Percentiles rank a stretch among this genome's conserved stretches.
Conservation (phyloP, 257 asterid genomes). For the Handroanthus guayacan region DNA sequence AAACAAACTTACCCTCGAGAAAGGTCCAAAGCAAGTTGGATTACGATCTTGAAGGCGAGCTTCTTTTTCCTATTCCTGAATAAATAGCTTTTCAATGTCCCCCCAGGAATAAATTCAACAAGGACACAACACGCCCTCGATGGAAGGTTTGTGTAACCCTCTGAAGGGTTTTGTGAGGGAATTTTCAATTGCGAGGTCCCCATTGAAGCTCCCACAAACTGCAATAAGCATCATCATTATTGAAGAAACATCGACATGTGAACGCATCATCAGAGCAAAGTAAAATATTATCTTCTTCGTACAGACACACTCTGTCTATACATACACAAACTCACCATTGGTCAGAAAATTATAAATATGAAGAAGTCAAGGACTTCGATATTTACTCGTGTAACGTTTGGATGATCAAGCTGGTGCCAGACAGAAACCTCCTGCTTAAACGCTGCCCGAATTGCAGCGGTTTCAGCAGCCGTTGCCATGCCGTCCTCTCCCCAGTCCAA, state of each 20-base stretch:
- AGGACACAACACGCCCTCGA: conserved; percentile 82
- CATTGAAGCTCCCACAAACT: conserved; percentile 93
- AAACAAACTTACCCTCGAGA: conserved; percentile 64
- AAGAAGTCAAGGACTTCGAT: conserved; percentile 2
- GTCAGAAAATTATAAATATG: background rate
- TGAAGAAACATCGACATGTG: background rate
- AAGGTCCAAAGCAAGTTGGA: conserved; percentile 78
- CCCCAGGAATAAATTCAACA: conserved; percentile 75
- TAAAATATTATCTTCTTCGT: background rate
- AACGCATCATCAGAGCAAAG: background rate
- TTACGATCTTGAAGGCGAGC: conserved; percentile 67
- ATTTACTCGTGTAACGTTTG: conserved; percentile 68
- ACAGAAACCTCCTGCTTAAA: conserved; percentile 86
- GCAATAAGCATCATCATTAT: conserved; percentile 5
- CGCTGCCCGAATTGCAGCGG: conserved; percentile 73
- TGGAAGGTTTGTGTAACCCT: conserved; percentile 56
- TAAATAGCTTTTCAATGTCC: conserved; percentile 69
- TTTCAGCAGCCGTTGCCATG: conserved; percentile 68
- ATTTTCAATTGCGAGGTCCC: conserved; percentile 80
- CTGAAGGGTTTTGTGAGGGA: conserved; percentile 64
- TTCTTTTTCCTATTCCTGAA: conserved; percentile 78
- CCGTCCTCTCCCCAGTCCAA: conserved; percentile 96
- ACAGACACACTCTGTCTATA: background rate
- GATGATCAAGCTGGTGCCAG: conserved; percentile 90
- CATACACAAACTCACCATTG: background rate